Evolutionary conservation across 148 eudicot species (phyloP).

Genomic region (Camellia lanceoleosa): DNA sequence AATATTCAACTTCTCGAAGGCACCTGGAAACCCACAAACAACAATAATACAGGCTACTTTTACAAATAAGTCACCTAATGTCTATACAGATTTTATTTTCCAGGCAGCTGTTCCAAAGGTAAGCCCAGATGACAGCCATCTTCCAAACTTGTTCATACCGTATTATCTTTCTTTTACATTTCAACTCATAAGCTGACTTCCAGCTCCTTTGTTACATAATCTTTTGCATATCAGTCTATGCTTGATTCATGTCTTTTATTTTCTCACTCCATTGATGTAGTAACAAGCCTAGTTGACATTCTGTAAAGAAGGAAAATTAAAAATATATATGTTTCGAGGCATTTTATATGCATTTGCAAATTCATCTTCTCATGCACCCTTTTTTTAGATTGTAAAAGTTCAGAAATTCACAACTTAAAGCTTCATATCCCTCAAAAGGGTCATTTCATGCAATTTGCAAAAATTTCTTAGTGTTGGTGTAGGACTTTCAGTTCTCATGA

Average conservation of each 20-base stretch:
- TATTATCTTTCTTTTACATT: background rate
- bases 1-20: conserved; percentile 71
- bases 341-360: conserved; percentile 4
- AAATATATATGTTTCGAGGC: background rate
- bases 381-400: background rate
- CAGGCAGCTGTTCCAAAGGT: conserved; percentile 99
- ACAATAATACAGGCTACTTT: conserved; percentile 74
- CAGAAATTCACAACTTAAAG: background rate
- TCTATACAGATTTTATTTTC: conserved; percentile 70
- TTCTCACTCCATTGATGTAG: background rate
- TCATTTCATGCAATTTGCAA: conserved; percentile 7
- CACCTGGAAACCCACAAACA: conserved; percentile 59
- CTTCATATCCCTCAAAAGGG: background rate
- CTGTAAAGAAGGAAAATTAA: background rate
- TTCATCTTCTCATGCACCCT: background rate
- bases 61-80: conserved; percentile 55
- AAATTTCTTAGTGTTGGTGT: background rate
- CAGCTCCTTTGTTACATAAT: background rate
- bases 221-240: background rate
- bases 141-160: background rate
- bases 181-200: background rate
- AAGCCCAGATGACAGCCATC: conserved; percentile 6
- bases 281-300: background rate
- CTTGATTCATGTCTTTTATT: background rate
- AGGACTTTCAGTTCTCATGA: conserved; percentile 10